Conservation (phyloP, 2,329 filamentous ascomycete species). For the Penicillium italicum region DNA sequence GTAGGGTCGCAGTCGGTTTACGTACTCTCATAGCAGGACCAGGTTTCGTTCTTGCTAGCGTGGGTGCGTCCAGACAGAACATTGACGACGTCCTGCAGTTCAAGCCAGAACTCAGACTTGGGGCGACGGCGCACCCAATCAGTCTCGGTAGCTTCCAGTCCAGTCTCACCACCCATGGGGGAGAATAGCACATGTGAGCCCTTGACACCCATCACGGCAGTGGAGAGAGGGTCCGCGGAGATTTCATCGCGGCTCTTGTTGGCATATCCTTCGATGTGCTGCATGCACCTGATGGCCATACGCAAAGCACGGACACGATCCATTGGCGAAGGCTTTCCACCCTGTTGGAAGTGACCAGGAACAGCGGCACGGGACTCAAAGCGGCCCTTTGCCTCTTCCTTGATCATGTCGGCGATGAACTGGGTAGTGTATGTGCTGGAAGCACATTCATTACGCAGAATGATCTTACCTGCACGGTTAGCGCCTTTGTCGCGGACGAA, state of each 20-base stretch:
- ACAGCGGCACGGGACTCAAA: constrained; percentile 92
- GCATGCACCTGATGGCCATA: constrained; percentile 88
- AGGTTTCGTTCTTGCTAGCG: constrained; percentile 26
- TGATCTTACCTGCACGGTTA: constrained; percentile 84
- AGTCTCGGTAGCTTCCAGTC: constrained; percentile 77
- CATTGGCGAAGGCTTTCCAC: constrained; percentile 89
- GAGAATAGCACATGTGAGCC: constrained; percentile 87
- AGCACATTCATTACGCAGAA: constrained; percentile 94
- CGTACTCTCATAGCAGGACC: constrained; percentile 33
- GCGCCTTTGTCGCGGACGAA: constrained; percentile 84
- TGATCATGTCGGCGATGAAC: constrained; percentile 92
- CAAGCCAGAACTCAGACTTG: constrained; percentile 79
- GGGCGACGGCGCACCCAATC: constrained; percentile 91
- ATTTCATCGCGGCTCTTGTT: constrained; percentile 65
- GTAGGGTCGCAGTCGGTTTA: constrained; percentile 11
- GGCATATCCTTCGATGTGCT: constrained; percentile 79
- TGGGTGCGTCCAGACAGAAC: constrained; percentile 70
- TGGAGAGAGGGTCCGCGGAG: constrained; percentile 67
- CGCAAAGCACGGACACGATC: constrained; percentile 89
- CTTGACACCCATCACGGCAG: constrained; percentile 85
- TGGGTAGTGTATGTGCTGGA: constrained; percentile 88
- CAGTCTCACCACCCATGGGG: constrained; percentile 60
- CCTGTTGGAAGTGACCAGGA: constrained; percentile 91
- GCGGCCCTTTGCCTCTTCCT: constrained; percentile 82
- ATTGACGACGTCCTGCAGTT: constrained; percentile 76